Evolutionary conservation across 2,329 filamentous ascomycete genomes (phyloP).

Genomic region (Nothomitra cinnamomea): DNA sequence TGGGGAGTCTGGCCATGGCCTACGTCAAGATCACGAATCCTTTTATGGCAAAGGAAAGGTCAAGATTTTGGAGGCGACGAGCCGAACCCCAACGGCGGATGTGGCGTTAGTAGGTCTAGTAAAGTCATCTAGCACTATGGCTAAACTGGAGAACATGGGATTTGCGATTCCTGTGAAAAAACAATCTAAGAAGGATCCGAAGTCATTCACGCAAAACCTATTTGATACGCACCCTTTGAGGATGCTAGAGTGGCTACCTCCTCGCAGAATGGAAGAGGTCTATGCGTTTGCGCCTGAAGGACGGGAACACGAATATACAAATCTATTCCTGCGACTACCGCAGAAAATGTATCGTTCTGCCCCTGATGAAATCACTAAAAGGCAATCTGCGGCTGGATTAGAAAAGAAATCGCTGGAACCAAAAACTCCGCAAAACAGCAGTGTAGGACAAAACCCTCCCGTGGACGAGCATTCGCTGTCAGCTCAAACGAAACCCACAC

Average conservation of each 20-base stretch:
- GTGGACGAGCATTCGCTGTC: background rate
- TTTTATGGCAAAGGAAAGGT: constrained; percentile 5
- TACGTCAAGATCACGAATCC: constrained; percentile 17
- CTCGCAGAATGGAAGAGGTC: constrained; percentile 17
- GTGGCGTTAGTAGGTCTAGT: background rate
- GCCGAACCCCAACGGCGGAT: too few species aligned
- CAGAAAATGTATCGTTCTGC: background rate
- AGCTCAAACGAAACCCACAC: background rate
- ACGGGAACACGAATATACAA: background rate
- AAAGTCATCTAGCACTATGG: background rate
- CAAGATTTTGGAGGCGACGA: too few species aligned
- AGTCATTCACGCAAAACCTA: constrained; percentile 43
- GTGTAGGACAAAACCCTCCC: background rate
- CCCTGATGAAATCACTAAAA: background rate
- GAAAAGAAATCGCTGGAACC: background rate
- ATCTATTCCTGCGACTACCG: too few species aligned
- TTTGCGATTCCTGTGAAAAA: constrained; percentile 6
- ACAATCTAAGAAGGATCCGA: constrained; percentile 33
- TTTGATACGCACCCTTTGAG: constrained; percentile 30
- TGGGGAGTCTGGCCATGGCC: constrained; percentile 12
- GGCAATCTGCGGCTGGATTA: background rate
- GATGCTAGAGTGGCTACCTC: constrained; percentile 30
- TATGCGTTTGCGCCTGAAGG: constrained; percentile 10
- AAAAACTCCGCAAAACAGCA: background rate
- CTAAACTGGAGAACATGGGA: too few species aligned